phyloP scores from a whole-genome alignment of 2,329 filamentous ascomycete genomes.

The Diaporthe capsici region DNA sequence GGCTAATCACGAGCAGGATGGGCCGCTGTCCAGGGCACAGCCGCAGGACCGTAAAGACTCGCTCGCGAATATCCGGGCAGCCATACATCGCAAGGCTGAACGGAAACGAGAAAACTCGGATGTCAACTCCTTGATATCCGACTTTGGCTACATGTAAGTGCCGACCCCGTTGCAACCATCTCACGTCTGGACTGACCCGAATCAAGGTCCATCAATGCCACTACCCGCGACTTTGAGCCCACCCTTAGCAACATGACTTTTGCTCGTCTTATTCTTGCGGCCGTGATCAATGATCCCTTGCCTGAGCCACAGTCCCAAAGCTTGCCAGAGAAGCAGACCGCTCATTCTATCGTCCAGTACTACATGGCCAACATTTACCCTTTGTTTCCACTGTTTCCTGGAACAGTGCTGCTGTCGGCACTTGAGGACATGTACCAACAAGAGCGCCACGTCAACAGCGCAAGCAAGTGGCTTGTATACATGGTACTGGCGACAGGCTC shows the following conservation, averaged over 20 bases:
- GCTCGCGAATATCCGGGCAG: constrained; percentile 71
- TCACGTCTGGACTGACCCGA: constrained; percentile 37
- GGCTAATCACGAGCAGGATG: constrained; percentile 73
- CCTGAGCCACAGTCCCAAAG: constrained; percentile 71
- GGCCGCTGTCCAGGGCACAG: constrained; percentile 52
- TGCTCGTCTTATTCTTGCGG: constrained; percentile 87
- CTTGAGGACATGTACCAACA: constrained; percentile 87
- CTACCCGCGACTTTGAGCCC: constrained; percentile 92
- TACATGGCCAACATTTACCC: constrained; percentile 88
- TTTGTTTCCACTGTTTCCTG: constrained; percentile 86
- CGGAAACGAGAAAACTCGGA: constrained; percentile 82
- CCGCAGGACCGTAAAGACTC: constrained; percentile 73
- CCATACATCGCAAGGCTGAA: constrained; percentile 76
- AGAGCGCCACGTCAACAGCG: constrained; percentile 72
- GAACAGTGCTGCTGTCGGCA: constrained; percentile 82
- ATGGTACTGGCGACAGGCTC: constrained; percentile 91
- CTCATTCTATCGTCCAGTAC: constrained; percentile 80
- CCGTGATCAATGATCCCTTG: constrained; percentile 80
- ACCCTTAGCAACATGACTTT: constrained; percentile 93
- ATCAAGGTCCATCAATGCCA: constrained; percentile 89
- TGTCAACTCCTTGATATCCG: constrained; percentile 91
- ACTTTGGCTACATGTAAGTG: constrained; percentile 89
- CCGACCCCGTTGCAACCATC: neutral
- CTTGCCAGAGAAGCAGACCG: constrained; percentile 80
- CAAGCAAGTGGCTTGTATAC: constrained; percentile 88